Percentiles rank a stretch among this genome's conserved stretches.
These are phyloP conservation scores for Blepharisma stoltei DNA, from an alignment of 73 alveolate genomes.

Conservation along the genomic window DNA sequence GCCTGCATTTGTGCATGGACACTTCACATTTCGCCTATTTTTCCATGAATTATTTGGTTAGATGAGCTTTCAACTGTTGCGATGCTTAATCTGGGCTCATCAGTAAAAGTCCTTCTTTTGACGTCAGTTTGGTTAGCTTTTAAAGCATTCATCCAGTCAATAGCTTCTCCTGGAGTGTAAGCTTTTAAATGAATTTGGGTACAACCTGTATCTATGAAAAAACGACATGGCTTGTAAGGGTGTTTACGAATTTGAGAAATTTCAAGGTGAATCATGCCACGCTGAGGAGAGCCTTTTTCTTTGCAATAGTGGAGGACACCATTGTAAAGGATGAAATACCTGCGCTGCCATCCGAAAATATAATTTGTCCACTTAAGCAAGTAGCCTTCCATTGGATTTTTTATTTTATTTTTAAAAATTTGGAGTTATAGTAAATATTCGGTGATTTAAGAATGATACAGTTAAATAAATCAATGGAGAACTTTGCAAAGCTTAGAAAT, in stretches of 20 bases:
- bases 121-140: background rate
- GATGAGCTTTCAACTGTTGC: background rate
- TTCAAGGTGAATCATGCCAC: background rate
- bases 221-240: slow-evolving; percentile 40
- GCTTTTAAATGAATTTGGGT: slow-evolving; percentile 42
- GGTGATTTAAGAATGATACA: too few species aligned
- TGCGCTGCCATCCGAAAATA: slow-evolving; percentile 16
- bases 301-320: slow-evolving; percentile 24
- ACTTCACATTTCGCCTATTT: slow-evolving; percentile 9
- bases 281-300: slow-evolving; percentile 15
- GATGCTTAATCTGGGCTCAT: too few species aligned
- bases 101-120: too few species aligned
- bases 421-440: too few species aligned
- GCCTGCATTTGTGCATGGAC: slow-evolving; percentile 6
- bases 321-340: slow-evolving; percentile 16
- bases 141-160: slow-evolving; percentile 52
- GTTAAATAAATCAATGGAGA: too few species aligned
- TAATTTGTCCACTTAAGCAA: slow-evolving; percentile 24
- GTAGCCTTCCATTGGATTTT: slow-evolving; percentile 28
- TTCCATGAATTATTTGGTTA: background rate
- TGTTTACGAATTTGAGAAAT: background rate
- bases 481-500: too few species aligned
- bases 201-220: slow-evolving; percentile 41
- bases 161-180: slow-evolving; percentile 35
- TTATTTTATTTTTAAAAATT: too few species aligned